Evolutionary conservation across 306 rosid genomes (phyloP).

Genomic region (Cicer yamashitae): DNA sequence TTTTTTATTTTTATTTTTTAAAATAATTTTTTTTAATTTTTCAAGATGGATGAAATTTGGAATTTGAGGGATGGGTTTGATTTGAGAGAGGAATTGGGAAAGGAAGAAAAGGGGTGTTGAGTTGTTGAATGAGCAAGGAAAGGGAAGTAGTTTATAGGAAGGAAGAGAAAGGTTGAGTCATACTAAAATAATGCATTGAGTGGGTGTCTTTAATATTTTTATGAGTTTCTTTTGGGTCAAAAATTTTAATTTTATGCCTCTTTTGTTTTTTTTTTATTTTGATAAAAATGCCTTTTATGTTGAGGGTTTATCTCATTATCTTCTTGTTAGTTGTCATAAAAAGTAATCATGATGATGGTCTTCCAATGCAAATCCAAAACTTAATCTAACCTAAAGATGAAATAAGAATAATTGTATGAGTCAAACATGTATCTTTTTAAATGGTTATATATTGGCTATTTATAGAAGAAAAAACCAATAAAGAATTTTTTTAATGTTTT

Average conservation of each 20-base stretch:
- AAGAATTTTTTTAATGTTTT: not conserved
- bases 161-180: slow-evolving; percentile 23
- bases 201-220: not conserved
- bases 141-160: slow-evolving; percentile 41
- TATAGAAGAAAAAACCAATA: not conserved
- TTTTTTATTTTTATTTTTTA: not conserved
- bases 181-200: slow-evolving; percentile 30
- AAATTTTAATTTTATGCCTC: not conserved
- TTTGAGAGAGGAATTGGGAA: slow-evolving; percentile 16
- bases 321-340: not conserved
- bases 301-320: not conserved
- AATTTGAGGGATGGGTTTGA: not conserved
- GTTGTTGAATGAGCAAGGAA: slow-evolving; percentile 37
- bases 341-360: not conserved
- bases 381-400: not conserved
- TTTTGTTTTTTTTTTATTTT: not conserved
- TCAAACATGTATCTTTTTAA: not conserved
- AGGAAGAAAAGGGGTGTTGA: slow-evolving; percentile 9
- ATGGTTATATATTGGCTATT: not conserved
- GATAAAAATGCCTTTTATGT: no score
- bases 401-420: not conserved
- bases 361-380: slow-evolving; percentile 4
- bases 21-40: not conserved
- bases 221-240: not conserved
- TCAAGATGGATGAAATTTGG: not conserved